Conservation (phyloP, 768 basidiomycete species). For the Suillus discolor region DNA sequence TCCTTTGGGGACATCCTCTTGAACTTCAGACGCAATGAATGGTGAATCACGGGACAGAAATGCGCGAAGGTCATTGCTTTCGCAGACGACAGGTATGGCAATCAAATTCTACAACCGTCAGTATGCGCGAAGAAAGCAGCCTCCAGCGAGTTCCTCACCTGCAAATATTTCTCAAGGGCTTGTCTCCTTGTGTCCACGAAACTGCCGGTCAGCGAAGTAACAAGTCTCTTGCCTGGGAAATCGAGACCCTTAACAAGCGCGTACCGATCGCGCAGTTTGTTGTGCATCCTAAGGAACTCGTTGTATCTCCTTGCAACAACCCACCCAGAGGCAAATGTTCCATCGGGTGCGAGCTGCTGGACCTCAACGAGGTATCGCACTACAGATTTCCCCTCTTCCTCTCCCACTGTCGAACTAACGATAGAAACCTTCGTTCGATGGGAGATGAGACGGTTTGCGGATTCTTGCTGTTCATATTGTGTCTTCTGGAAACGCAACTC, state of each 20-base stretch:
- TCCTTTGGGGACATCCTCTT: conserved; percentile 42
- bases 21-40: conserved; percentile 62
- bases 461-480: conserved; percentile 93
- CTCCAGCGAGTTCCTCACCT: conserved; percentile 46
- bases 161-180: conserved; percentile 88
- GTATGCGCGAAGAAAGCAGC: conserved; percentile 7
- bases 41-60: conserved; percentile 91
- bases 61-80: conserved; percentile 76
- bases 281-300: conserved; percentile 91
- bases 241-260: conserved; percentile 69
- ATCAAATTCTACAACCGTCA: conserved; percentile 59
- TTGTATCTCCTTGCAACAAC: conserved; percentile 92
- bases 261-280: conserved; percentile 79
- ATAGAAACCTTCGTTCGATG: conserved; percentile 85
- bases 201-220: conserved; percentile 81
- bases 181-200: conserved; percentile 82
- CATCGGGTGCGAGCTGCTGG: conserved; percentile 82
- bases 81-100: conserved; percentile 73
- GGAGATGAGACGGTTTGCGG: conserved; percentile 84
- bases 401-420: conserved; percentile 77
- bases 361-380: conserved; percentile 93
- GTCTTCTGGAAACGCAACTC: conserved; percentile 87
- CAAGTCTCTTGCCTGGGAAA: conserved; percentile 92
- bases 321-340: conserved; percentile 85
- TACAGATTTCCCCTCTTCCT: conserved; percentile 87